Evolutionary conservation across 805 yeast genomes (phyloP), one percentile per base, ranked within the genome.

Genomic region (Candida chauliodis): DNA sequence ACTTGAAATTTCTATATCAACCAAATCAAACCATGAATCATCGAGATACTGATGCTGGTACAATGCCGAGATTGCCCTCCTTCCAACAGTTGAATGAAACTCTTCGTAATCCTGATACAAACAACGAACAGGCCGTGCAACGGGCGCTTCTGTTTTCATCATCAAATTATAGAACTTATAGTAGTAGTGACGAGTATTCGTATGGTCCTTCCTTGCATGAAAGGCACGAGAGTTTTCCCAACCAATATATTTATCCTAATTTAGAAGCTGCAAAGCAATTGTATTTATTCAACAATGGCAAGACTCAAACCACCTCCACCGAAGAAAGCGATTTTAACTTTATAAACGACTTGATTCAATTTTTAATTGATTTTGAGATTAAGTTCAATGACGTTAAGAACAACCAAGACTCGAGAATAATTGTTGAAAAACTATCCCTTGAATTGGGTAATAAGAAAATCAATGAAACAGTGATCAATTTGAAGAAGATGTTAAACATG

Each of bases 31-130:
- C 24, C 3, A 36, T 29, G 30, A 30, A 17, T 31, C 6, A 17
- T 17, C 28, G 20, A 15, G 17, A 13, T 9, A n/a, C 30, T 5
- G 10, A 16, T 22, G 30, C 35, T 15, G 21, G 22, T n/a, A 19
- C 24, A 5, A 26, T 35, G 30, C 31, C 41, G 10, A 37, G 41
- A 25, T 41, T 41, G 28, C 44, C 44, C 2, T 41, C 44, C 8
- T 41, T 41, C 20, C 44, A 41, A 26, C 44, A 41, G 25, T 32
- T 37, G 22, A 30, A 26, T 19, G 40, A 37, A 26, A 37, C 40
- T 15, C 31, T 32, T 11, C 30, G 42, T 19, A 24, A 38, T 16
- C 34, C 42, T 21, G 34, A 32, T 4, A 33, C 20, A 5, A 26
- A 8, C 11, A 33, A 11, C 7, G 20, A 23, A 35, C 38, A 3